These are phyloP conservation scores for Paracoccidioides lutzii DNA, from an alignment of 2,329 filamentous ascomycete genomes.

Conservation along the genomic window DNA sequence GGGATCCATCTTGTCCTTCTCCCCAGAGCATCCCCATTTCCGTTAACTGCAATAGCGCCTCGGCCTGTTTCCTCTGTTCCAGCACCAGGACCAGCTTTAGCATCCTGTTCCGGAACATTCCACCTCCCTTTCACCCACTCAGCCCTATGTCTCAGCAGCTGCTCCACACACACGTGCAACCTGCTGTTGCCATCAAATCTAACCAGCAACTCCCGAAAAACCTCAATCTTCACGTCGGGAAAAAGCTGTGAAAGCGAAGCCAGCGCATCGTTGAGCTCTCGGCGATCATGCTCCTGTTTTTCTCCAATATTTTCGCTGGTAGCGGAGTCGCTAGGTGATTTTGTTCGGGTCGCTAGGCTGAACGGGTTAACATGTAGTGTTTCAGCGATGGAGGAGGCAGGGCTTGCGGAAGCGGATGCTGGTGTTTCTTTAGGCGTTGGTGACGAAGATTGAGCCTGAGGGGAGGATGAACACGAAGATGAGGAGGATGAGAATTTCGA, in stretches of 20 bases:
- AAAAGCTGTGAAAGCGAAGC: slow-evolving; percentile 31
- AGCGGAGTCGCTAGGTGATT: slow-evolving; percentile 6
- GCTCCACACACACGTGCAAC: slow-evolving; percentile 35
- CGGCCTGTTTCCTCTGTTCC: not conserved
- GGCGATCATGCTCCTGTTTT: slow-evolving; percentile 24
- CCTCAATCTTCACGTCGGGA: slow-evolving; percentile 35
- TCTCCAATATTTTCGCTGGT: slow-evolving; percentile 7
- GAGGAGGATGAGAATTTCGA: not conserved
- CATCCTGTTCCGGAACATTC: slow-evolving; percentile 24
- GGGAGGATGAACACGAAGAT: not conserved
- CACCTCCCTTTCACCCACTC: slow-evolving; percentile 37
- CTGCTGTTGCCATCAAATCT: slow-evolving; percentile 36
- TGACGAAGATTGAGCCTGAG: not conserved
- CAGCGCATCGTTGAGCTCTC: slow-evolving; percentile 32
- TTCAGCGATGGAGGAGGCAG: slow-evolving; percentile 27
- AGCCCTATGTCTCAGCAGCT: slow-evolving; percentile 33
- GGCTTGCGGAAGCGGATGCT: slow-evolving; percentile 4
- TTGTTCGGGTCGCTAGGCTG: slow-evolving; percentile 12
- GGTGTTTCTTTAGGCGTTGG: not conserved
- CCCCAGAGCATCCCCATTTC: slow-evolving; percentile 10
- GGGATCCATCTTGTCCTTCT: slow-evolving; percentile 18
- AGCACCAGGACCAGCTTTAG: not conserved
- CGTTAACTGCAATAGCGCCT: slow-evolving; percentile 1
- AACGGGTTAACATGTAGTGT: slow-evolving; percentile 35
- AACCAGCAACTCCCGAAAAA: slow-evolving; percentile 35